Evolutionary conservation across 2,329 filamentous ascomycete genomes (phyloP).

Genomic region (Ascochyta fabae): DNA sequence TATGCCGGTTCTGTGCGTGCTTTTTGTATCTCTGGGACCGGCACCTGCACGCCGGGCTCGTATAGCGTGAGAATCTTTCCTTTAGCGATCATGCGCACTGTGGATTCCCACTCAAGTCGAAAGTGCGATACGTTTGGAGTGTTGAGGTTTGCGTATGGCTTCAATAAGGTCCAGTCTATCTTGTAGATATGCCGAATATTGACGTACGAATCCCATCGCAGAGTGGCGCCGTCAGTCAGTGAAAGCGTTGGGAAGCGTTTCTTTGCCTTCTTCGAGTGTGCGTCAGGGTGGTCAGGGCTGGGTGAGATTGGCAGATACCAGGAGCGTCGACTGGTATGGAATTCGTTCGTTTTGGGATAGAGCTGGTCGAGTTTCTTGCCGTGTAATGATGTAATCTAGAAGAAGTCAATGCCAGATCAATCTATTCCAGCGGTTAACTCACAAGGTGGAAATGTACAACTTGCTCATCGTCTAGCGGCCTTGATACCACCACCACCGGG

Average conservation of each 20-base stretch:
- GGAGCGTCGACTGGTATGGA: conserved; percentile 39
- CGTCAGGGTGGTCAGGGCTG: conserved; percentile 41
- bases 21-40: not conserved
- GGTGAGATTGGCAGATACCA: conserved; percentile 46
- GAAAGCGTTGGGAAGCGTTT: conserved; percentile 41
- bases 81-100: conserved; percentile 34
- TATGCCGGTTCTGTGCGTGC: conserved; percentile 1
- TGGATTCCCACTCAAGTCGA: conserved; percentile 36
- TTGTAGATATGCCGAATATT: conserved; percentile 45
- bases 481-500: conserved; percentile 43
- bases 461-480: conserved; percentile 33
- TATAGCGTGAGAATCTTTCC: conserved; percentile 37
- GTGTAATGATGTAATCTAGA: conserved; percentile 45
- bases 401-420: conserved; percentile 17
- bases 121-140: conserved; percentile 23
- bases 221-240: conserved; percentile 27
- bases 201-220: conserved; percentile 45
- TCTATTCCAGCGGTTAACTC: conserved; percentile 13
- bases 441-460: conserved; percentile 47
- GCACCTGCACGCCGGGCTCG: conserved; percentile 31
- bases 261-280: conserved; percentile 38
- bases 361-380: conserved; percentile 42
- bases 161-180: conserved; percentile 39
- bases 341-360: conserved; percentile 42
- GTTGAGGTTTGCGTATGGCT: conserved; percentile 36